These are phyloP conservation scores for Stagonosporopsis cucurbitacearum DNA, from an alignment of 2,329 filamentous ascomycete species.

Conservation along the genomic window DNA sequence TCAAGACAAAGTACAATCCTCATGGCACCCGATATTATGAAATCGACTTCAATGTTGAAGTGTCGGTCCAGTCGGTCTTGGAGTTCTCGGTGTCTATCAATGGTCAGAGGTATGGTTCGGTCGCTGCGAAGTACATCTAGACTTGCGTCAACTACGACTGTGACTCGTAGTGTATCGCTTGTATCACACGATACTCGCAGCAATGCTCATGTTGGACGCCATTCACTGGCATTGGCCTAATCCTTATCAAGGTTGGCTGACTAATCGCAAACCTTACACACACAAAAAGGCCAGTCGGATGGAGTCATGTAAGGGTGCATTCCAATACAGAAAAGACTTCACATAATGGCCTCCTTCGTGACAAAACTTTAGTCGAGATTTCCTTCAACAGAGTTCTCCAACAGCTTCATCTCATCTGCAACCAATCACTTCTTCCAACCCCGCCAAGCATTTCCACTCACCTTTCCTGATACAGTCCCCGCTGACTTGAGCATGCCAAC, in stretches of 20 bases:
- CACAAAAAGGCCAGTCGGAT: too few species aligned
- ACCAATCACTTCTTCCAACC: constrained; percentile 6
- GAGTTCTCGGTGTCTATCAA: constrained; percentile 26
- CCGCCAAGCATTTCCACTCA: constrained; percentile 8
- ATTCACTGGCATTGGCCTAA: too few species aligned
- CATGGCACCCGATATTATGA: background rate
- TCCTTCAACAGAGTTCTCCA: constrained; percentile 9
- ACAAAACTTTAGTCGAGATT: background rate
- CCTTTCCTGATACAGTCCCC: background rate
- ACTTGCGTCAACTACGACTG: background rate
- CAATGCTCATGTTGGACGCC: too few species aligned
- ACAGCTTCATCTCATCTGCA: constrained; percentile 13
- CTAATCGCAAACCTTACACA: too few species aligned
- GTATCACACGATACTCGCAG: too few species aligned
- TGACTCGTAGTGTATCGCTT: too few species aligned
- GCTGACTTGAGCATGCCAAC: background rate
- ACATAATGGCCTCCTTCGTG: too few species aligned
- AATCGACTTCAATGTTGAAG: constrained; percentile 6
- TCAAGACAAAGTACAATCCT: background rate
- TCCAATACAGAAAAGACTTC: too few species aligned
- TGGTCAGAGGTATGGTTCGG: constrained; percentile 21
- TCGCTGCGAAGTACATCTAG: constrained; percentile 2
- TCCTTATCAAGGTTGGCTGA: too few species aligned
- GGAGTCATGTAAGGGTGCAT: too few species aligned
- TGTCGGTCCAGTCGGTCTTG: constrained; percentile 26